Evolutionary conservation across 345 rosid species (phyloP).

Genomic region (Aquilaria yunnanensis): DNA sequence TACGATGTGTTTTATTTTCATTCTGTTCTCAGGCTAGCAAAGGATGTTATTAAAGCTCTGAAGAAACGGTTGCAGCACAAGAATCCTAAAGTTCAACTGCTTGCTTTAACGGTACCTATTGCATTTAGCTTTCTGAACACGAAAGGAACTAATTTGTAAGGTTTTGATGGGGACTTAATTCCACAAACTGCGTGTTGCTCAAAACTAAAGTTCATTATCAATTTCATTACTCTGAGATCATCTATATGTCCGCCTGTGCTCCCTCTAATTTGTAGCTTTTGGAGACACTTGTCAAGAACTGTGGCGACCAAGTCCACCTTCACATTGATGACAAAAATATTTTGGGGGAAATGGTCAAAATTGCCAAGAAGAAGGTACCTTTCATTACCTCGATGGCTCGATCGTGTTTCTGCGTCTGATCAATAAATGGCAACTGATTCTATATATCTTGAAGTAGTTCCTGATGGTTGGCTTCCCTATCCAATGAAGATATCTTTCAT

Average conservation of each 20-base stretch:
- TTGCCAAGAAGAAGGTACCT: conserved; percentile 69
- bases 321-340: conserved; percentile 76
- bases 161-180: too few relatives aligned
- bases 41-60: conserved; percentile 86
- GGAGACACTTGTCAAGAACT: conserved; percentile 87
- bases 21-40: conserved; percentile 64
- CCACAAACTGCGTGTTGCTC: too few relatives aligned
- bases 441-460: neutral
- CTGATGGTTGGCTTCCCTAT: neutral
- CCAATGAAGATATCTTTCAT: neutral
- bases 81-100: conserved; percentile 72
- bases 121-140: too few relatives aligned
- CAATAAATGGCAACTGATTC: too few relatives aligned
- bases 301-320: conserved; percentile 72
- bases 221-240: too few relatives aligned
- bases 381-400: neutral
- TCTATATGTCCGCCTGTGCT: too few relatives aligned
- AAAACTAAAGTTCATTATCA: too few relatives aligned
- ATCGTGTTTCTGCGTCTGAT: too few relatives aligned
- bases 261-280: conserved; percentile 41
- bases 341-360: conserved; percentile 77
- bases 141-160: too few relatives aligned
- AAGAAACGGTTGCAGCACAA: conserved; percentile 88
- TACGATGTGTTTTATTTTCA: neutral
- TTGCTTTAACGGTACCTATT: conserved; percentile 77